Evolutionary conservation across 805 yeast genomes (phyloP).

Genomic region (Yarrowia porcina): DNA sequence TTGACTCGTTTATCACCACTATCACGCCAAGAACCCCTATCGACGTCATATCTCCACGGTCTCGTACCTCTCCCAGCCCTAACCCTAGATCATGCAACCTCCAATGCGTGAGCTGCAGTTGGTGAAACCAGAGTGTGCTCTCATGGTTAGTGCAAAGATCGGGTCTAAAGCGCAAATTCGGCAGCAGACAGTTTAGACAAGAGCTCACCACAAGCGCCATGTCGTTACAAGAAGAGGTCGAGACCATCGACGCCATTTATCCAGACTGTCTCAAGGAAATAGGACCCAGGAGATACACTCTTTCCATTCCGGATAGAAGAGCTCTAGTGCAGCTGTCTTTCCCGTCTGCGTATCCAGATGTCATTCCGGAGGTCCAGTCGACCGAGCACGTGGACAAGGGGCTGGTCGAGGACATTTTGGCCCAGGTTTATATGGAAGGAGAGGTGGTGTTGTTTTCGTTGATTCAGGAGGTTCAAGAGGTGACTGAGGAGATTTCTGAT

Average conservation of each 20-base stretch:
- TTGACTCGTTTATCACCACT: too few species aligned
- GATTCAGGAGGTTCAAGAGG: constrained; percentile 46
- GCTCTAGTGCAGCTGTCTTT: constrained; percentile 59
- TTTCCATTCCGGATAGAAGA: constrained; percentile 54
- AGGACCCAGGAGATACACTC: constrained; percentile 44
- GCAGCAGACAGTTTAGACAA: background rate
- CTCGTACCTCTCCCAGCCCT: background rate
- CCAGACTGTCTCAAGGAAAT: constrained; percentile 53
- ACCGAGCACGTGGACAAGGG: constrained; percentile 47
- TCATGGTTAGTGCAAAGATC: constrained; percentile 7
- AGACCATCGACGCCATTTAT: constrained; percentile 82
- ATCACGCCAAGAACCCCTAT: too few species aligned
- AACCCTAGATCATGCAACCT: background rate
- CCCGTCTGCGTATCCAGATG: constrained; percentile 67
- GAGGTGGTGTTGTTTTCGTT: constrained; percentile 79
- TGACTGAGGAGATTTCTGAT: constrained; percentile 27
- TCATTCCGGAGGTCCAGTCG: constrained; percentile 53
- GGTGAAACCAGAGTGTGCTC: background rate
- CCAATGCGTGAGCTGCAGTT: background rate
- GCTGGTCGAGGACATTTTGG: constrained; percentile 50
- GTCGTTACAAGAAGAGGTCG: constrained; percentile 61
- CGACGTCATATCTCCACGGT: too few species aligned
- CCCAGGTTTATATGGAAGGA: constrained; percentile 53
- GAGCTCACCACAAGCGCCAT: background rate
- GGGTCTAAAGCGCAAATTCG: constrained; percentile 9